Conservation (phyloP, 164 flowering plant species). For the Berberis vulgaris region DNA sequence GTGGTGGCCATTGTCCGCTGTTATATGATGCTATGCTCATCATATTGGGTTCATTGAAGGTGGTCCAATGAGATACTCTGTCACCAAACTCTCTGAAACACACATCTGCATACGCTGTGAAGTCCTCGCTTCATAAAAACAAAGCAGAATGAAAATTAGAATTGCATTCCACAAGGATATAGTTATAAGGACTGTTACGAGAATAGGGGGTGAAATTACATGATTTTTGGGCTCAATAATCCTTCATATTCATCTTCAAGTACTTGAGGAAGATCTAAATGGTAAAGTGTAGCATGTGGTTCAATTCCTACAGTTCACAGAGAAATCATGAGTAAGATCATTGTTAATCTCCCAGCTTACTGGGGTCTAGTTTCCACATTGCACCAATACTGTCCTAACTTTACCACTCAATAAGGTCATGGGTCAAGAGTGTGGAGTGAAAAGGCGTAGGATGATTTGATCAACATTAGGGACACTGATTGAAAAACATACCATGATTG, state of each 20-base stretch:
- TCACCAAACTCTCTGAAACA: constrained; percentile 24
- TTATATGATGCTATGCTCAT: constrained; percentile 4
- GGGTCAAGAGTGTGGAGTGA: too few relatives aligned
- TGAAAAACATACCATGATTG: constrained; percentile 3
- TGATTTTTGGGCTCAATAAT: constrained; percentile 25
- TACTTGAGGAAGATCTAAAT: constrained; percentile 24
- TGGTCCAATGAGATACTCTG: constrained; percentile 17
- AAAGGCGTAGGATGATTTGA: too few relatives aligned
- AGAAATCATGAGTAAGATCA: not conserved
- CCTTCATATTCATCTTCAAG: constrained; percentile 29
- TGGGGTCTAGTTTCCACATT: too few relatives aligned
- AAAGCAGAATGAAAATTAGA: not conserved
- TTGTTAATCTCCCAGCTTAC: not conserved
- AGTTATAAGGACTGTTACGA: not conserved
- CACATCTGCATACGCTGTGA: constrained; percentile 19
- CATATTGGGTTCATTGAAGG: constrained; percentile 17
- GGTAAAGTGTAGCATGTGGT: constrained; percentile 24
- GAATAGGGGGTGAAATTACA: constrained; percentile 7
- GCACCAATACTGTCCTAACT: too few relatives aligned
- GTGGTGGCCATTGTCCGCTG: constrained; percentile 8
- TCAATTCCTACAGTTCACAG: constrained; percentile 16
- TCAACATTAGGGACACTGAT: not conserved
- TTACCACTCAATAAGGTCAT: too few relatives aligned
- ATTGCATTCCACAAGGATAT: not conserved
- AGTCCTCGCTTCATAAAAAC: constrained; percentile 10